Percentiles rank a stretch among this genome's conserved stretches.
These are phyloP conservation scores for Trichomonascus vanleenenianus DNA, from an alignment of 805 yeast species.

Conservation along the genomic window DNA sequence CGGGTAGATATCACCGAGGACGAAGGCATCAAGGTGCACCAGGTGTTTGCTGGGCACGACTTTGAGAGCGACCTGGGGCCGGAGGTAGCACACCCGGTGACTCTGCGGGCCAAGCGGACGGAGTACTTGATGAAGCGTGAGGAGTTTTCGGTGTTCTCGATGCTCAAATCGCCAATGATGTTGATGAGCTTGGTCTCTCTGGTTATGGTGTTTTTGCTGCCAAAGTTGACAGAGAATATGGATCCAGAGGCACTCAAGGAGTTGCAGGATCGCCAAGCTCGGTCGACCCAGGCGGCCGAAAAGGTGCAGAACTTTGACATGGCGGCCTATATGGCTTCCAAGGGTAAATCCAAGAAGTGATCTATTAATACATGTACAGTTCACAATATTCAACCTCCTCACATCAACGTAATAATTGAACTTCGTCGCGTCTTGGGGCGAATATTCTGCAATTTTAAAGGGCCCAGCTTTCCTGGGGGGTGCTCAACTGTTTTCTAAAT, in stretches of 20 bases:
- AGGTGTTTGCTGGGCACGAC: slow-evolving; percentile 23
- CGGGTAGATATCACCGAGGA: slow-evolving; percentile 20
- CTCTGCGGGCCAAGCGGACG: slow-evolving; percentile 20
- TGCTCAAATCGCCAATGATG: slow-evolving; percentile 31
- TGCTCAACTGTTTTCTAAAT: too few species aligned
- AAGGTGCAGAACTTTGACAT: slow-evolving; percentile 23
- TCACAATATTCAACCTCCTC: too few species aligned
- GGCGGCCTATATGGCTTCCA: slow-evolving; percentile 26
- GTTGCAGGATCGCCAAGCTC: slow-evolving; percentile 22
- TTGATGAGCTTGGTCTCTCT: slow-evolving; percentile 27
- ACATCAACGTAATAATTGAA: too few species aligned
- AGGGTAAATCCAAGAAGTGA: too few species aligned
- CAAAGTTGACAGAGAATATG: slow-evolving; percentile 23
- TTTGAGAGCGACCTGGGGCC: slow-evolving; percentile 24
- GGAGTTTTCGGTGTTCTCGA: slow-evolving; percentile 23
- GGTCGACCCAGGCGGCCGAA: slow-evolving; percentile 12
- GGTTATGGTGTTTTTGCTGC: slow-evolving; percentile 27
- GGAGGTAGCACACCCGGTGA: slow-evolving; percentile 25
- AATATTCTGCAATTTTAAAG: too few species aligned
- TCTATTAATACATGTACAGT: too few species aligned
- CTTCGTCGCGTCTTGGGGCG: too few species aligned
- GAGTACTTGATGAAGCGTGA: slow-evolving; percentile 23
- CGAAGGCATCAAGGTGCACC: slow-evolving; percentile 21
- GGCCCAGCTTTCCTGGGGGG: too few species aligned
- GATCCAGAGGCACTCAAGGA: slow-evolving; percentile 30